These are phyloP conservation scores for Nepenthes gracilis DNA, from an alignment of 148 eudicot genomes.

Conservation along the genomic window DNA sequence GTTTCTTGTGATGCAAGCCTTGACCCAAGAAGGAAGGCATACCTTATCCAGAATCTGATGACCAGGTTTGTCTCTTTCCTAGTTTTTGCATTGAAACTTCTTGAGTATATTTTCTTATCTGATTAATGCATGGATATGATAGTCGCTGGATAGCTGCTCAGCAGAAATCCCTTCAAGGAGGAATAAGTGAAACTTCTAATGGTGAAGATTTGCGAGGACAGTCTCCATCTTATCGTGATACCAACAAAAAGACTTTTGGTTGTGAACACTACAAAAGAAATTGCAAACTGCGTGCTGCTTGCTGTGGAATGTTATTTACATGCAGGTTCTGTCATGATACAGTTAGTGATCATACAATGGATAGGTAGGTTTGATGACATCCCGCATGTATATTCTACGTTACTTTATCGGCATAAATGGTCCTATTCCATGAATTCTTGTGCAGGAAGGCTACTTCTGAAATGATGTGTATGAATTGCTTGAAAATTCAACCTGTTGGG, in stretches of 20 bases:
- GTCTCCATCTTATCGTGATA: conserved; percentile 71
- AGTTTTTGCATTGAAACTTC: background rate
- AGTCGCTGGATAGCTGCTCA: conserved; percentile 99
- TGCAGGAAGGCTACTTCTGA: conserved; percentile 88
- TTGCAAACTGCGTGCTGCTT: conserved; percentile 91
- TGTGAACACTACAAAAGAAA: conserved; percentile 97
- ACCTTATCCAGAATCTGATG: conserved; percentile 89
- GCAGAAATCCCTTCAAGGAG: conserved; percentile 64
- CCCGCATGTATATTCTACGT: background rate
- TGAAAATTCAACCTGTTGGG: conserved; percentile 82
- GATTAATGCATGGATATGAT: conserved; percentile 6
- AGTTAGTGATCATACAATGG: conserved; percentile 97
- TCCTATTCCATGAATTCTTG: conserved; percentile 4
- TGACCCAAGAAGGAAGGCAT: conserved; percentile 95
- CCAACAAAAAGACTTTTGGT: conserved; percentile 55
- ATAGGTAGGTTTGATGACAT: conserved; percentile 40
- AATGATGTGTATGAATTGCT: conserved; percentile 94
- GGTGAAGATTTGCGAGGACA: conserved; percentile 47
- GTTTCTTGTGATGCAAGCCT: conserved; percentile 91
- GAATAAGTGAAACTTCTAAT: conserved; percentile 39
- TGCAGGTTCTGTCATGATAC: conserved; percentile 96
- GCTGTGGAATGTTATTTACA: conserved; percentile 79
- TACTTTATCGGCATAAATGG: background rate
- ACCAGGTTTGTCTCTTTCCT: conserved; percentile 49
- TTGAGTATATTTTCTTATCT: conserved; percentile 3